A percentile compares a stretch with the other conserved stretches of the same genome.
These are phyloP conservation scores for Xerocomellus amylosporus DNA, from an alignment of 768 basidiomycete species.

Conservation along the genomic window DNA sequence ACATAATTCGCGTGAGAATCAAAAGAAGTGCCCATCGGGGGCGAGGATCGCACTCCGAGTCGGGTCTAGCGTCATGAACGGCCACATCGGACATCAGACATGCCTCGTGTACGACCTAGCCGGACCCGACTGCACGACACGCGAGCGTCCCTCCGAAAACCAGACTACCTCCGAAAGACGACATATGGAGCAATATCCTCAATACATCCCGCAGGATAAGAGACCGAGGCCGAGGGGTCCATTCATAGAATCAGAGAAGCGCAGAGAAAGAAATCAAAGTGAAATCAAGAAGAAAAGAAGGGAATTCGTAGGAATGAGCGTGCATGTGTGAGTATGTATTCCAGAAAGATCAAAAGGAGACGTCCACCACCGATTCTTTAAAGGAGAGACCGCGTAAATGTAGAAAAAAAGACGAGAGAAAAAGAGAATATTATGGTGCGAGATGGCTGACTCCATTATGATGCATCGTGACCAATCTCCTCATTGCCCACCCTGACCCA, in stretches of 20 bases:
- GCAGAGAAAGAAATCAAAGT: neutral
- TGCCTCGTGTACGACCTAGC: neutral
- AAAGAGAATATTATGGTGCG: conserved; percentile 17
- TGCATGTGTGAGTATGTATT: conserved; percentile 30
- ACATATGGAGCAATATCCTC: neutral
- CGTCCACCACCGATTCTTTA: conserved; percentile 14
- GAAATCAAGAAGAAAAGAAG: neutral
- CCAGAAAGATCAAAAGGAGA: conserved; percentile 18
- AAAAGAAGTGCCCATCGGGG: neutral
- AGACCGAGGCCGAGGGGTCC: conserved; percentile 16
- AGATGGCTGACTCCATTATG: conserved; percentile 20
- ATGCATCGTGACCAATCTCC: conserved; percentile 4
- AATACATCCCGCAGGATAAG: neutral
- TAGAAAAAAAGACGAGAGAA: neutral
- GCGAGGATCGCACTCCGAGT: neutral
- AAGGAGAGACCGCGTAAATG: conserved; percentile 16
- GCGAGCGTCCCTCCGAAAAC: conserved; percentile 5
- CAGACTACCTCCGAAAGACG: neutral
- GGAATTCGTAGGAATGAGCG: conserved; percentile 26
- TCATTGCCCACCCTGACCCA: conserved; percentile 42
- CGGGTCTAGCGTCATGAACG: neutral
- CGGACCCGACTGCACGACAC: neutral
- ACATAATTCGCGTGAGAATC: conserved; percentile 17
- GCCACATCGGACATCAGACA: neutral
- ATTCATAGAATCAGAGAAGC: conserved; percentile 7